phyloP scores from a whole-genome alignment of 2,329 filamentous ascomycete genomes.

The Ilyonectria destructans region DNA sequence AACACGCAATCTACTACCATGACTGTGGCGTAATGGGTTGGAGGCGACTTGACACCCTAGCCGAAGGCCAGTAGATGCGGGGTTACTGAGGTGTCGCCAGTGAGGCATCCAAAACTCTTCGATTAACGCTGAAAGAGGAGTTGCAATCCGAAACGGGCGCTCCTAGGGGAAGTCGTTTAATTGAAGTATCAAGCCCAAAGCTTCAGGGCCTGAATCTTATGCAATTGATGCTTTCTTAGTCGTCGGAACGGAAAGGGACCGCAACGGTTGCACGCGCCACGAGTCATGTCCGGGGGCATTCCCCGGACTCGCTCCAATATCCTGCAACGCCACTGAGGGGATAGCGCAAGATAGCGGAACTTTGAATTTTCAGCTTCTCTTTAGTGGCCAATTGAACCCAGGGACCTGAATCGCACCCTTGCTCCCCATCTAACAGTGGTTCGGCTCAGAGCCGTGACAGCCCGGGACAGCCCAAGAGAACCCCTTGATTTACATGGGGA shows the following conservation, averaged over 20 bases:
- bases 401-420: constrained; percentile 3
- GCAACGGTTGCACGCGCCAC: not conserved
- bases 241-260: not conserved
- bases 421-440: not conserved
- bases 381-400: not conserved
- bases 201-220: not conserved
- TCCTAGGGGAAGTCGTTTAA: not conserved
- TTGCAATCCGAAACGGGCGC: not conserved
- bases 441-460: not conserved
- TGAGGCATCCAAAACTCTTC: not conserved
- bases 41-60: not conserved
- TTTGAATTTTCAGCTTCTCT: not conserved
- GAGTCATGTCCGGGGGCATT: not conserved
- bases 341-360: constrained; percentile 4
- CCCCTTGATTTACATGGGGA: not conserved
- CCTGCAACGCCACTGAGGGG: not conserved
- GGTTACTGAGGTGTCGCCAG: not conserved
- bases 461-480: not conserved
- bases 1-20: no score
- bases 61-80: not conserved
- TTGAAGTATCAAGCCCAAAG: not conserved
- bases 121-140: not conserved
- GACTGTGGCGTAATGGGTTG: not conserved
- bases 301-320: not conserved
- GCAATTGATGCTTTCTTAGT: not conserved